Evolutionary conservation across 176 grass and related monocot genomes (phyloP).

Genomic region (Hordeum marinum): DNA sequence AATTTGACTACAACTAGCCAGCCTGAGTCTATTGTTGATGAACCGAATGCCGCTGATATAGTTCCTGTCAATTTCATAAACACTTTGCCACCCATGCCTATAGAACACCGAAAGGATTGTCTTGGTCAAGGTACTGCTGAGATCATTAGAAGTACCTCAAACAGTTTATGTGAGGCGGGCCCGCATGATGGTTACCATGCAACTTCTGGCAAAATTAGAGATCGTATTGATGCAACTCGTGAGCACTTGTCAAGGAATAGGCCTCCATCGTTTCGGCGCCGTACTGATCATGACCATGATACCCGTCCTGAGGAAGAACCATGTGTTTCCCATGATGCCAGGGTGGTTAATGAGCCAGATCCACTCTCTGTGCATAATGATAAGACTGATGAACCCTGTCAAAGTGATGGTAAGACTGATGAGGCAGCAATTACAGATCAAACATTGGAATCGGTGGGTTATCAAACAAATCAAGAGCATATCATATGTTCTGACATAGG

Average conservation of each 20-base stretch:
- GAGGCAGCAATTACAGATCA: slow-evolving; percentile 20
- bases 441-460: slow-evolving; percentile 20
- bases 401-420: slow-evolving; percentile 14
- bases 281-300: slow-evolving; percentile 31
- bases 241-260: slow-evolving; percentile 32
- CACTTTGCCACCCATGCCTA: not conserved
- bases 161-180: slow-evolving; percentile 11
- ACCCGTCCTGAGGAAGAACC: slow-evolving; percentile 29
- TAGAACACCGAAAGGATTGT: slow-evolving; percentile 16
- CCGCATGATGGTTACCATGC: not conserved
- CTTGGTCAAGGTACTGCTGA: slow-evolving; percentile 18
- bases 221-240: slow-evolving; percentile 26
- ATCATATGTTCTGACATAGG: slow-evolving; percentile 17
- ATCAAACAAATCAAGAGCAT: slow-evolving; percentile 14
- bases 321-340: slow-evolving; percentile 12
- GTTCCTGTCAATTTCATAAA: slow-evolving; percentile 21
- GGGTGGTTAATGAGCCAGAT: slow-evolving; percentile 27
- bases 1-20: slow-evolving; percentile 14
- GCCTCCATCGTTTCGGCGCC: slow-evolving; percentile 23
- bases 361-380: slow-evolving; percentile 5
- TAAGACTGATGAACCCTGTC: slow-evolving; percentile 27
- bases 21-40: slow-evolving; percentile 32
- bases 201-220: slow-evolving; percentile 29
- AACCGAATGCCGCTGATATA: not conserved
- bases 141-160: slow-evolving; percentile 22